A percentile compares a stretch with the other conserved stretches of the same genome.
Evolutionary conservation across 306 rosid species (phyloP).

Genomic region (Oemleria cerasiformis): DNA sequence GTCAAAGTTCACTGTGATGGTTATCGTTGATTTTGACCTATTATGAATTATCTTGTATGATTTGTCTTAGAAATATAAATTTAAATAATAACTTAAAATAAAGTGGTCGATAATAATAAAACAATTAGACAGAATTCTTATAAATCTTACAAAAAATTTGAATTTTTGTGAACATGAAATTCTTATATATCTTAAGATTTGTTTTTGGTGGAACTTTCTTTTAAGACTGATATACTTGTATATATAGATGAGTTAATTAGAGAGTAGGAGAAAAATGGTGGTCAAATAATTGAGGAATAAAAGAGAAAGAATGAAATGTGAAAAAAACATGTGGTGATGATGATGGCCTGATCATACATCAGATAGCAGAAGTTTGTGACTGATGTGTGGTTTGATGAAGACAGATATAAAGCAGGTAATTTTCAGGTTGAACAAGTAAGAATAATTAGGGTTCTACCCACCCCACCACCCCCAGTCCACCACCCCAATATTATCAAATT

Average conservation of each 20-base stretch:
- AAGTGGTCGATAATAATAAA: too few species aligned
- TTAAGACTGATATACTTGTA: too few species aligned
- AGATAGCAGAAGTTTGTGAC: conserved; percentile 19
- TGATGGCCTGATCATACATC: conserved; percentile 27
- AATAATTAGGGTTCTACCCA: conserved; percentile 60
- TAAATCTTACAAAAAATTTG: too few species aligned
- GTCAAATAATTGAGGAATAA: background rate
- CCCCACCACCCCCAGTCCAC: conserved; percentile 9
- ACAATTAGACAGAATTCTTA: too few species aligned
- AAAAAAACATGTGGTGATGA: background rate
- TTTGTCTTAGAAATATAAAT: too few species aligned
- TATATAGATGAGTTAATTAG: background rate
- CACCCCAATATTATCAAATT: conserved; percentile 28
- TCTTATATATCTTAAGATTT: too few species aligned
- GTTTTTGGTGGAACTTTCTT: too few species aligned
- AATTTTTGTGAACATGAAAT: too few species aligned
- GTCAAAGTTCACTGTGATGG: too few species aligned
- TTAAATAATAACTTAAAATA: too few species aligned
- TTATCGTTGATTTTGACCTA: too few species aligned
- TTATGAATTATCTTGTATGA: too few species aligned
- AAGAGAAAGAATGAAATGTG: conserved; percentile 11
- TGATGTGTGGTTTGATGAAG: conserved; percentile 30
- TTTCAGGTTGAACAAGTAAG: conserved; percentile 37
- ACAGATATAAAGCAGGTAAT: conserved; percentile 26
- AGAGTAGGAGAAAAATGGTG: background rate